Percentiles rank a stretch among this genome's conserved stretches.
Evolutionary conservation across 2,329 filamentous ascomycete genomes (phyloP).

Genomic region (Raffaelea albimanens): DNA sequence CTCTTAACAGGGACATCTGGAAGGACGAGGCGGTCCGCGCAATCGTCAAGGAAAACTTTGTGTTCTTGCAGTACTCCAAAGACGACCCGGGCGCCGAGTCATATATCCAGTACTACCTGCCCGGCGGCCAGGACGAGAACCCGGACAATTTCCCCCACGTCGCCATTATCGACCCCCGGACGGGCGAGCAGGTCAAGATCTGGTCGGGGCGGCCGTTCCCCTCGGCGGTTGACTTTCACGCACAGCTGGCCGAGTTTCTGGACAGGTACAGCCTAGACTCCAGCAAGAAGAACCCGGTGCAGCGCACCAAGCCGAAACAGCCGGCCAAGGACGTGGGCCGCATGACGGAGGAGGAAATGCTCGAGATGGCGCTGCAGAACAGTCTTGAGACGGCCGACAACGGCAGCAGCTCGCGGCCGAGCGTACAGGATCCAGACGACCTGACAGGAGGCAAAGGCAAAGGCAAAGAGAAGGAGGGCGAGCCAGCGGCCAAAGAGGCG

Average conservation of each 20-base stretch:
- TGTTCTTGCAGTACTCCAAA: conserved; percentile 92
- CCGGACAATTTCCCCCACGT: conserved; percentile 93
- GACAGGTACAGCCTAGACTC: conserved; percentile 86
- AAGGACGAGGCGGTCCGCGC: conserved; percentile 72
- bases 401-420: conserved; percentile 30
- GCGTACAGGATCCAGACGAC: conserved; percentile 74
- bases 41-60: conserved; percentile 83
- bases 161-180: conserved; percentile 88
- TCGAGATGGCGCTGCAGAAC: conserved; percentile 86
- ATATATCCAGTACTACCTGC: conserved; percentile 87
- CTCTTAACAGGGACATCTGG: conserved; percentile 92
- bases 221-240: conserved; percentile 64
- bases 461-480: conserved; percentile 40
- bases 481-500: conserved; percentile 22
- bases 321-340: conserved; percentile 63
- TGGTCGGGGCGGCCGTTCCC: conserved; percentile 84
- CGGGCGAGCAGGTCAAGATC: conserved; percentile 92
- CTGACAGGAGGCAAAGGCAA: conserved; percentile 60
- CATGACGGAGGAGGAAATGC: conserved; percentile 96
- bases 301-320: conserved; percentile 62
- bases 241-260: conserved; percentile 90
- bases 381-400: conserved; percentile 52
- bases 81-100: conserved; percentile 67
- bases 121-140: conserved; percentile 59
- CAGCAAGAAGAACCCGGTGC: conserved; percentile 87